Conservation (phyloP, 1,139 yeast species). For the Blastobotrys illinoisensis region DNA sequence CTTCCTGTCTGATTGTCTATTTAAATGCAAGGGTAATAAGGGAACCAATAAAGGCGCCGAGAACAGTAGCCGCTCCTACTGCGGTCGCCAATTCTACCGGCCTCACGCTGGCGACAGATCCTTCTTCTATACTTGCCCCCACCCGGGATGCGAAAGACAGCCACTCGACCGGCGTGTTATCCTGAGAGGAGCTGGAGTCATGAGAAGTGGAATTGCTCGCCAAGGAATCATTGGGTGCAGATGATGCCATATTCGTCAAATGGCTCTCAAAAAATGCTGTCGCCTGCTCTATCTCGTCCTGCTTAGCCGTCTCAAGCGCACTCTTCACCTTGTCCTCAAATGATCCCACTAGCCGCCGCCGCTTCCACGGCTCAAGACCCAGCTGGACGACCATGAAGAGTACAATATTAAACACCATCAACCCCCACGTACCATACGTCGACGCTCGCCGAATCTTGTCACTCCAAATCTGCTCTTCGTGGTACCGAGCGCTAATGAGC, state of each 20-base stretch:
- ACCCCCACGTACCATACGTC: constrained; percentile 92
- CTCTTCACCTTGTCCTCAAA: constrained; percentile 74
- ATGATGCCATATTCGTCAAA: neutral
- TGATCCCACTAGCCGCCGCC: constrained; percentile 69
- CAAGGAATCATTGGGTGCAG: neutral
- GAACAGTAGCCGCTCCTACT: constrained; percentile 9
- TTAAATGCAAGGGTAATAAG: constrained; percentile 11
- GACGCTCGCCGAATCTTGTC: constrained; percentile 91
- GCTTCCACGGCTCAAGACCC: constrained; percentile 91
- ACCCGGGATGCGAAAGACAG: constrained; percentile 5
- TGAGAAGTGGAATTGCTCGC: no score
- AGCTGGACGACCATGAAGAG: constrained; percentile 78
- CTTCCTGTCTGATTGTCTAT: neutral
- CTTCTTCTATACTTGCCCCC: constrained; percentile 5
- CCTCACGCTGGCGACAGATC: neutral
- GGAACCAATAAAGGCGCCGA: constrained; percentile 11
- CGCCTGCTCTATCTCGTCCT: constrained; percentile 9
- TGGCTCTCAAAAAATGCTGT: constrained; percentile 3
- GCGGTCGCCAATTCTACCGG: constrained; percentile 9
- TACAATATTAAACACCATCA: constrained; percentile 82
- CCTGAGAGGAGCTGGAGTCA: no score
- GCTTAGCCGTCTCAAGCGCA: constrained; percentile 36
- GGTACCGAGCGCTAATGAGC: constrained; percentile 80
- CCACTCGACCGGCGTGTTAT: constrained; percentile 4
- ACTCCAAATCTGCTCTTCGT: constrained; percentile 97